Evolutionary conservation across 345 rosid genomes (phyloP).

Genomic region (Citropsis articulata): DNA sequence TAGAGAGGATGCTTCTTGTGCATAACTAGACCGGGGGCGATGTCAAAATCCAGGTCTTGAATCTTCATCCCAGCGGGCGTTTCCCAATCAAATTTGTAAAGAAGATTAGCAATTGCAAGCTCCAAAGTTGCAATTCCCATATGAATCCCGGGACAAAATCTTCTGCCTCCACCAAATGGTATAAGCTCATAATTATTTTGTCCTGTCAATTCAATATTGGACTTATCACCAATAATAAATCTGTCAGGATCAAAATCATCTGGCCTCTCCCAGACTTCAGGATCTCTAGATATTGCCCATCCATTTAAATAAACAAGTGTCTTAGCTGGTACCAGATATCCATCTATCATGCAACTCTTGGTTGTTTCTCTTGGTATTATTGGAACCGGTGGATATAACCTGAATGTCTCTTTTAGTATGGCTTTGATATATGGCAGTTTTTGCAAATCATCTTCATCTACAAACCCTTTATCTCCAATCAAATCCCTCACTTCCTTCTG

Average conservation of each 20-base stretch:
- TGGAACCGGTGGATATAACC: slow-evolving; percentile 9
- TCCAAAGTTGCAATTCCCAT: not conserved
- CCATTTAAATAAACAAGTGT: not conserved
- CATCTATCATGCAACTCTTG: not conserved
- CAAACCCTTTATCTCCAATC: slow-evolving; percentile 22
- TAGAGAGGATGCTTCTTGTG: slow-evolving; percentile 22
- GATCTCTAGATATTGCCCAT: slow-evolving; percentile 39
- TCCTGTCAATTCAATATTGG: slow-evolving; percentile 18
- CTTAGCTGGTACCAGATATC: not conserved
- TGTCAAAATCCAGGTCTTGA: slow-evolving; percentile 10
- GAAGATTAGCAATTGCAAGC: slow-evolving; percentile 28
- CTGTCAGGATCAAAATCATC: not conserved
- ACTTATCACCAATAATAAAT: not conserved
- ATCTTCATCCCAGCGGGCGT: slow-evolving; percentile 4
- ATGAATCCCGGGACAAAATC: slow-evolving; percentile 26
- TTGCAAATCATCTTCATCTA: slow-evolving; percentile 31
- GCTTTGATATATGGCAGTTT: slow-evolving; percentile 35
- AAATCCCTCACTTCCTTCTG: slow-evolving; percentile 26
- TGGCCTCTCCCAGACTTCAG: slow-evolving; percentile 1
- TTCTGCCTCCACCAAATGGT: slow-evolving; percentile 33
- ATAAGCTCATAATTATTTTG: slow-evolving; percentile 18
- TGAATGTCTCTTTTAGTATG: slow-evolving; percentile 41
- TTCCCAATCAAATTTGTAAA: slow-evolving; percentile 25
- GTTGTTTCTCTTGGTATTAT: slow-evolving; percentile 15
- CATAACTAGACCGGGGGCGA: slow-evolving; percentile 14